These are phyloP conservation scores for Hypocrella siamensis DNA, from an alignment of 2,329 filamentous ascomycete genomes.

Conservation along the genomic window DNA sequence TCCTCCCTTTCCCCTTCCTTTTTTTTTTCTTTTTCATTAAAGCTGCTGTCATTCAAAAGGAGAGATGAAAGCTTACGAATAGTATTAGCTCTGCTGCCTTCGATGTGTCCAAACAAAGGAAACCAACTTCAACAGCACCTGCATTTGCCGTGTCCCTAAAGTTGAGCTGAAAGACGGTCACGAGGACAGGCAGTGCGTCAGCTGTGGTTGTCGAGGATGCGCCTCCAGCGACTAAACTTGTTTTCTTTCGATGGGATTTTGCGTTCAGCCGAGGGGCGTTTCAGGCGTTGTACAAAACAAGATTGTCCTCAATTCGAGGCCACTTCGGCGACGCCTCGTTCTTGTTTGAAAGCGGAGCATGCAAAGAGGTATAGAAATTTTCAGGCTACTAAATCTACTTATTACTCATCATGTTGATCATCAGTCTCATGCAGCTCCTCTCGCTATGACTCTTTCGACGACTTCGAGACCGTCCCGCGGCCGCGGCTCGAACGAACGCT, in stretches of 20 bases:
- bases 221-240: conserved; percentile 56
- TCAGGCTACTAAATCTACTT: conserved; percentile 15
- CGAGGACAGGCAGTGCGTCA: conserved; percentile 74
- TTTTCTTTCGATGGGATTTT: background rate
- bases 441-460: conserved; percentile 13
- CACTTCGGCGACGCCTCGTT: too few species aligned
- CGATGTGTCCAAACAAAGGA: conserved; percentile 99
- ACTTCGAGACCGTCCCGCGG: conserved; percentile 35
- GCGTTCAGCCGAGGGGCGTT: conserved; percentile 5
- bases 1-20: background rate
- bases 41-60: too few species aligned
- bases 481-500: conserved; percentile 50
- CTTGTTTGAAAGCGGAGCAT: too few species aligned
- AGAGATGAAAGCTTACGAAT: too few species aligned
- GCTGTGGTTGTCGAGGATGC: conserved; percentile 85
- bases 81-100: conserved; percentile 66
- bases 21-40: conserved; percentile 9
- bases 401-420: conserved; percentile 17
- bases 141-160: conserved; percentile 87
- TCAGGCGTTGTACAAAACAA: conserved; percentile 2
- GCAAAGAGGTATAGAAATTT: conserved; percentile 1
- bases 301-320: too few species aligned
- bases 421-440: conserved; percentile 9
- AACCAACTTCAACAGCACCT: conserved; percentile 96
- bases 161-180: conserved; percentile 81